A percentile compares a stretch with the other conserved stretches of the same genome.
phyloP scores from a whole-genome alignment of 805 yeast species.

The Kodamaea laetipori region DNA sequence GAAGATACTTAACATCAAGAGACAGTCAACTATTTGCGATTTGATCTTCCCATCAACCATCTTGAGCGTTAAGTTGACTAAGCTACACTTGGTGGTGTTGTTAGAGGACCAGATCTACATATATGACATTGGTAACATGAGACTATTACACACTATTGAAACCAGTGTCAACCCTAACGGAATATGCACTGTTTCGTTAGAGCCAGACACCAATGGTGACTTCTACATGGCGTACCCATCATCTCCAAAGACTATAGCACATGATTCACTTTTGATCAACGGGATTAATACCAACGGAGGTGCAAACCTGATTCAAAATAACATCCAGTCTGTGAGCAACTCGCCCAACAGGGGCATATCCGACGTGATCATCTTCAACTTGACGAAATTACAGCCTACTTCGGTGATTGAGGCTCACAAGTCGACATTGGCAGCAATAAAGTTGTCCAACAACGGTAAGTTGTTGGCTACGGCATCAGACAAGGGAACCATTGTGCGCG shows the following conservation, averaged over 20 bases:
- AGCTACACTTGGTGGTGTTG: conserved; percentile 35
- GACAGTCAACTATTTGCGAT: conserved; percentile 49
- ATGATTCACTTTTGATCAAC: conserved; percentile 42
- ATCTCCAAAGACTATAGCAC: conserved; percentile 60
- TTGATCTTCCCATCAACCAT: conserved; percentile 45
- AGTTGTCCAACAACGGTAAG: conserved; percentile 73
- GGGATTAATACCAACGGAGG: conserved; percentile 47
- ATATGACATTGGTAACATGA: conserved; percentile 44
- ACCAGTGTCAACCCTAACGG: conserved; percentile 51
- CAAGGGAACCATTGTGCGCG: conserved; percentile 86
- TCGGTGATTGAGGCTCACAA: conserved; percentile 87
- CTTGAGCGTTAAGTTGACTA: conserved; percentile 40
- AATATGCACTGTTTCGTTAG: conserved; percentile 58
- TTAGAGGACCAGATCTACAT: conserved; percentile 48
- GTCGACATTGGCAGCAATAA: conserved; percentile 65
- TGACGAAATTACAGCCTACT: conserved; percentile 69
- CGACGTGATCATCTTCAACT: conserved; percentile 78
- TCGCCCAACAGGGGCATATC: conserved; percentile 54
- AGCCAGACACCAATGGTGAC: conserved; percentile 36
- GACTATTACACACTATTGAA: conserved; percentile 46
- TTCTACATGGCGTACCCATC: conserved; percentile 73
- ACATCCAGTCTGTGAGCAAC: conserved; percentile 42
- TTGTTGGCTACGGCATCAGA: conserved; percentile 85
- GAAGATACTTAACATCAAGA: conserved; percentile 79
- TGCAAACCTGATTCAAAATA: conserved; percentile 39